Conservation (phyloP, 805 yeast genomes). For the Candida silvicultrix region DNA sequence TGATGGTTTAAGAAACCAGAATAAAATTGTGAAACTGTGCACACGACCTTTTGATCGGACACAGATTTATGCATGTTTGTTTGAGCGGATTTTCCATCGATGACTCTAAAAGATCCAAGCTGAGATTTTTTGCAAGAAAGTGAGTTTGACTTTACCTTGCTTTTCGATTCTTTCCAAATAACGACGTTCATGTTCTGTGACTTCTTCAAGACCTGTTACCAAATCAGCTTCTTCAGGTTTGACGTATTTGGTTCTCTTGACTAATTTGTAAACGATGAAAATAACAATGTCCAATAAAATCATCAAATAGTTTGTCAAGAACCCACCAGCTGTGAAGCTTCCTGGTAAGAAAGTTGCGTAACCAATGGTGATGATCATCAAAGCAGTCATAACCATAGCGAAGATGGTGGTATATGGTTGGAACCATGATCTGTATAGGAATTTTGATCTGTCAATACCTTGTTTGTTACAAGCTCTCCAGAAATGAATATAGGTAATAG, state of each 20-base stretch:
- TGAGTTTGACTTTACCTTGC: not conserved
- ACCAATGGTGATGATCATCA: conserved; percentile 53
- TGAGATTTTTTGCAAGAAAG: not conserved
- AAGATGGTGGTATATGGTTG: conserved; percentile 50
- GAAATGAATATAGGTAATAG: conserved; percentile 51
- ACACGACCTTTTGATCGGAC: not conserved
- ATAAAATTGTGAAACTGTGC: not conserved
- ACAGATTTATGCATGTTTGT: not conserved
- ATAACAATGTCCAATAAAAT: conserved; percentile 44
- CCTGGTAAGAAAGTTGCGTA: conserved; percentile 62
- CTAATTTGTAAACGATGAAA: conserved; percentile 40
- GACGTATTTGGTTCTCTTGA: conserved; percentile 35
- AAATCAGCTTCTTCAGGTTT: conserved; percentile 42
- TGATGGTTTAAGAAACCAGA: not conserved
- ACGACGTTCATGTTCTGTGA: conserved; percentile 46
- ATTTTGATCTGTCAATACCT: conserved; percentile 27
- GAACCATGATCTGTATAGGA: conserved; percentile 42
- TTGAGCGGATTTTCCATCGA: not conserved
- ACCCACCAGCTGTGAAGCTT: conserved; percentile 48
- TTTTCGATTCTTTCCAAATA: not conserved
- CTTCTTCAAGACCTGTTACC: conserved; percentile 41
- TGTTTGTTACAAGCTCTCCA: conserved; percentile 49
- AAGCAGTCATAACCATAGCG: conserved; percentile 33
- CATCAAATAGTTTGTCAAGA: conserved; percentile 66
- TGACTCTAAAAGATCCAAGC: not conserved